phyloP scores from a whole-genome alignment of 495 filamentous ascomycete species.

The Letharia lupina region DNA sequence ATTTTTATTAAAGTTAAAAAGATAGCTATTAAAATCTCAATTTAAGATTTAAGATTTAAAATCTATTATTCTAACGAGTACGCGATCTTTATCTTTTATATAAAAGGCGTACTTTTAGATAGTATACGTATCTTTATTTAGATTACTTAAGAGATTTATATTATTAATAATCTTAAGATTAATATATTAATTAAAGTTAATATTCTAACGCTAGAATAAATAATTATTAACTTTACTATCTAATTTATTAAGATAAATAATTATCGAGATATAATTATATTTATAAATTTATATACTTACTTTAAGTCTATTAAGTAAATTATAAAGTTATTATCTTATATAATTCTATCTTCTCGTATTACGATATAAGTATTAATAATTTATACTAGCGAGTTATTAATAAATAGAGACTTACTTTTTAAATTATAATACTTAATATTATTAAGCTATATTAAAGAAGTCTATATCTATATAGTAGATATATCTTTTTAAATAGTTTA shows the following conservation, averaged over 20 bases:
- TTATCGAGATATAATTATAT: background rate
- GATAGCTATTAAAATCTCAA: background rate
- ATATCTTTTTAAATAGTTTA: background rate
- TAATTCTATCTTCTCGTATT: background rate
- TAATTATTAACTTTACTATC: constrained; percentile 3
- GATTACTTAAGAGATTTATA: background rate
- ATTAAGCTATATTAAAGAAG: background rate
- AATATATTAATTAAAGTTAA: constrained; percentile 4
- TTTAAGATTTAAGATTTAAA: background rate
- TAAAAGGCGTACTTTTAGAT: background rate
- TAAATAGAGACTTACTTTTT: constrained; percentile 6
- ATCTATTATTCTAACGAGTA: background rate
- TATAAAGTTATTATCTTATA: background rate
- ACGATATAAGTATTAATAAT: background rate
- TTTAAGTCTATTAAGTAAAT: background rate
- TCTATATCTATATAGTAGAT: background rate
- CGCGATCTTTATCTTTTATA: background rate
- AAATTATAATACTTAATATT: background rate
- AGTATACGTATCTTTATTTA: background rate
- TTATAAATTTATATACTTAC: background rate
- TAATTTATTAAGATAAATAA: background rate
- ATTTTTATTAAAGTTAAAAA: background rate
- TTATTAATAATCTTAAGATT: background rate
- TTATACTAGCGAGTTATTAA: constrained; percentile 1
- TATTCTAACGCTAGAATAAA: background rate